A percentile compares a stretch with the other conserved stretches of the same genome.
Evolutionary conservation across 2,329 filamentous ascomycete species (phyloP).

Genomic region (Byssochlamys sp.): DNA sequence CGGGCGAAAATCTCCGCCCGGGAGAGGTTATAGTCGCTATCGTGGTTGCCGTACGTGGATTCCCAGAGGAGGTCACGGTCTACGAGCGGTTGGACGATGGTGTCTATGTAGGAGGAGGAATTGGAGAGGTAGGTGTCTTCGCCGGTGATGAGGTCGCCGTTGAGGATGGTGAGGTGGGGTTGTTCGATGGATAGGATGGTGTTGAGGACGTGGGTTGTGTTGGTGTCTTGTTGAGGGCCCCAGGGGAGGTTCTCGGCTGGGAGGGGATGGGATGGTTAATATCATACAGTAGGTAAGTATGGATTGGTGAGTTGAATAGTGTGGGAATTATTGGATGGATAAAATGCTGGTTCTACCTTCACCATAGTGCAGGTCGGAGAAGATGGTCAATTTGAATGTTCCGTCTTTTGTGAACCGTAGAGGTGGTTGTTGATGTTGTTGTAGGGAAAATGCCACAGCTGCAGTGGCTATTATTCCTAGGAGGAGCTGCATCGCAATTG

Average conservation of each 20-base stretch:
- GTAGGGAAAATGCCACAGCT: no score
- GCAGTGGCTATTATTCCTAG: no score
- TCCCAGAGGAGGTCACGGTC: slow-evolving; percentile 51
- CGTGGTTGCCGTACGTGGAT: slow-evolving; percentile 64
- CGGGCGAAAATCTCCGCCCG: slow-evolving; percentile 33
- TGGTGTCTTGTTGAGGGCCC: slow-evolving; percentile 6
- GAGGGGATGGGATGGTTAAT: neutral
- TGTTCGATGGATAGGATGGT: slow-evolving; percentile 2
- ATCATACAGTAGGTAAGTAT: no score
- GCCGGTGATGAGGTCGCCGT: slow-evolving; percentile 62
- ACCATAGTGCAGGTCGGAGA: slow-evolving; percentile 63
- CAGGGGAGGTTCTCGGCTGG: slow-evolving; percentile 5
- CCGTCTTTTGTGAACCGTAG: slow-evolving; percentile 17
- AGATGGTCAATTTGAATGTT: slow-evolving; percentile 46
- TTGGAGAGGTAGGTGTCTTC: slow-evolving; percentile 52
- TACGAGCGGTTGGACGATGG: slow-evolving; percentile 51
- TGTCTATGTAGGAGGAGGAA: slow-evolving; percentile 49
- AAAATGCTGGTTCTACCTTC: no score
- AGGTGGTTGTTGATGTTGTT: neutral
- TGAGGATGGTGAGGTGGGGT: slow-evolving; percentile 56
- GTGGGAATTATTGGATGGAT: no score
- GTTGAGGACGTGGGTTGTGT: slow-evolving; percentile 5
- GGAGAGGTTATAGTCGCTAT: slow-evolving; percentile 51
- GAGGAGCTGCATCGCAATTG: no score
- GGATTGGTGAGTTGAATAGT: no score